Evolutionary conservation across 2,329 filamentous ascomycete genomes (phyloP).

Genomic region (Neofusicoccum ribis): DNA sequence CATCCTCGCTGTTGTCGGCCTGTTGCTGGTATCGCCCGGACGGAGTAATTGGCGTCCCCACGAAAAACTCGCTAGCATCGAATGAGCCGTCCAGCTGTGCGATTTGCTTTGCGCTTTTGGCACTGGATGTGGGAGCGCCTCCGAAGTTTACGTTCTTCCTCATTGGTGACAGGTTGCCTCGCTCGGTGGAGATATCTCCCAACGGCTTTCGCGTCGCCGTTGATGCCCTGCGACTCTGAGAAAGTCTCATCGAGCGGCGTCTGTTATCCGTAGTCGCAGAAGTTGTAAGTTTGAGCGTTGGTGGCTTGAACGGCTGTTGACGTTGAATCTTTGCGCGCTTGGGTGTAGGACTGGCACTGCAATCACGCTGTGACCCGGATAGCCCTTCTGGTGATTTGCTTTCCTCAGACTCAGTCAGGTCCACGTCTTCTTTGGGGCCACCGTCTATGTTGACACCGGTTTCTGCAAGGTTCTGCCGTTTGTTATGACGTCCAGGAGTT

Average conservation of each 20-base stretch:
- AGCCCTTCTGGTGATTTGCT: neutral
- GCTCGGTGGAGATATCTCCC: slow-evolving; percentile 29
- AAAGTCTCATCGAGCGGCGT: slow-evolving; percentile 8
- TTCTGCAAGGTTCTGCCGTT: slow-evolving; percentile 1
- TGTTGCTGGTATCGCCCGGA: neutral
- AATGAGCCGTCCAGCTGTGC: slow-evolving; percentile 35
- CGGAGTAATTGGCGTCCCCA: slow-evolving; percentile 38
- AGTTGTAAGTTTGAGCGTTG: slow-evolving; percentile 23
- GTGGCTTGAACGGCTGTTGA: slow-evolving; percentile 31
- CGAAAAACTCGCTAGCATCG: slow-evolving; percentile 41
- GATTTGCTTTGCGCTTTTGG: slow-evolving; percentile 1
- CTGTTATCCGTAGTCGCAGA: neutral
- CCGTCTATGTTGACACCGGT: neutral
- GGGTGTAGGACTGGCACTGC: slow-evolving; percentile 32
- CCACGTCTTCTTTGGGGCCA: neutral
- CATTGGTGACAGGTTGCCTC: slow-evolving; percentile 20
- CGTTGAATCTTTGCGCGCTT: slow-evolving; percentile 43
- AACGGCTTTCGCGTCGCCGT: slow-evolving; percentile 30
- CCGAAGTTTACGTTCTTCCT: slow-evolving; percentile 20
- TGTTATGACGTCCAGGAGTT: neutral
- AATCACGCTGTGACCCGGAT: neutral
- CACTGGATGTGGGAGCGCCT: neutral
- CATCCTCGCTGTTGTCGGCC: neutral
- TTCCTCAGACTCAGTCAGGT: neutral
- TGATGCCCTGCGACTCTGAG: slow-evolving; percentile 21